A percentile compares a stretch with the other conserved stretches of the same genome.
Conservation (phyloP, 2,329 filamentous ascomycete species). For the Phaeosphaeria sp. region DNA sequence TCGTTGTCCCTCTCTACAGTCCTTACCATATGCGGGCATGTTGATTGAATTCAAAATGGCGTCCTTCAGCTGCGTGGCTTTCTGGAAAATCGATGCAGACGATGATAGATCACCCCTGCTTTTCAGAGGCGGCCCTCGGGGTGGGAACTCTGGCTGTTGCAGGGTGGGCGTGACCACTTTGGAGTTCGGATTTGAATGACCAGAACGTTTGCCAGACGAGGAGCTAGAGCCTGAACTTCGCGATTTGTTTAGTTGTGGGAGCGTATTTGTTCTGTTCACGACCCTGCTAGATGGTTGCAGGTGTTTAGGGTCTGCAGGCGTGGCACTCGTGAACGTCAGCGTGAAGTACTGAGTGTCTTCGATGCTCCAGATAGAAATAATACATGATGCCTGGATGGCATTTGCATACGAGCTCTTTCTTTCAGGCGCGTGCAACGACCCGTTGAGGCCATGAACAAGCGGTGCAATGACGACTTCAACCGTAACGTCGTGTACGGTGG, state of each 20-base stretch:
- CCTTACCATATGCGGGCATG: conserved; percentile 69
- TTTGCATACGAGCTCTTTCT: conserved; percentile 21
- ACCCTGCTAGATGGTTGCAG: conserved; percentile 45
- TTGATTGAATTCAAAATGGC: conserved; percentile 77
- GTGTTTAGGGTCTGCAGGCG: conserved; percentile 19
- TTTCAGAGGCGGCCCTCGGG: conserved; percentile 68
- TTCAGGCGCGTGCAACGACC: conserved; percentile 18
- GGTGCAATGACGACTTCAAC: conserved; percentile 72
- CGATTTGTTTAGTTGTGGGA: conserved; percentile 37
- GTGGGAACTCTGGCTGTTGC: conserved; percentile 68
- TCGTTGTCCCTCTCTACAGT: not conserved
- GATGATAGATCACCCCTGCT: conserved; percentile 56
- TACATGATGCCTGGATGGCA: conserved; percentile 72
- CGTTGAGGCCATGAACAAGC: conserved; percentile 15
- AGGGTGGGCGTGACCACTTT: conserved; percentile 61
- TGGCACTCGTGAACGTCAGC: conserved; percentile 73
- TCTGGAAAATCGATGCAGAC: conserved; percentile 72
- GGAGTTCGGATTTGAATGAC: conserved; percentile 45
- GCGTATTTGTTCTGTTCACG: conserved; percentile 51
- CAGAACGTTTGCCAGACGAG: conserved; percentile 43
- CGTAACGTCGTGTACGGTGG: conserved; percentile 64
- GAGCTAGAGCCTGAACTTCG: conserved; percentile 50
- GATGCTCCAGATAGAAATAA: conserved; percentile 76
- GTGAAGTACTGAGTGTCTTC: conserved; percentile 74
- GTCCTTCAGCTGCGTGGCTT: conserved; percentile 77